Conservation (phyloP, 805 yeast species). For the Priceomyces haplophilus region DNA sequence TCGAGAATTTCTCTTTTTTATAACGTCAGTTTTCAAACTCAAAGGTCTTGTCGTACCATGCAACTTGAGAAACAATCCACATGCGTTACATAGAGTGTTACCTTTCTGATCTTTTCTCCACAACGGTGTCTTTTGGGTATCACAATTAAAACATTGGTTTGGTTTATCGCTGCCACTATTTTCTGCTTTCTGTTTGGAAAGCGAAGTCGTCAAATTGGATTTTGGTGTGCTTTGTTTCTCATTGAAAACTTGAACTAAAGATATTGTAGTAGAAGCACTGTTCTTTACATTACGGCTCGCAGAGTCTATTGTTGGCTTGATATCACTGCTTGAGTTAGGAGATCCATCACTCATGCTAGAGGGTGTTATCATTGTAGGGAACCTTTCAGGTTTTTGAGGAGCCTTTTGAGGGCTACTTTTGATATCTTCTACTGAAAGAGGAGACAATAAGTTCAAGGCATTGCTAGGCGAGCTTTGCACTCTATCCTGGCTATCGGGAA, state of each 20-base stretch:
- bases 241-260: slow-evolving; percentile 14
- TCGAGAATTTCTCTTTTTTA: slow-evolving; percentile 54
- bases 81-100: slow-evolving; percentile 60
- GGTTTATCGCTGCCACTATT: slow-evolving; percentile 8
- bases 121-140: slow-evolving; percentile 57
- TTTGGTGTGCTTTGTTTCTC: slow-evolving; percentile 8
- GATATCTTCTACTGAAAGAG: slow-evolving; percentile 37
- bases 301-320: neutral
- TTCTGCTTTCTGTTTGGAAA: slow-evolving; percentile 13
- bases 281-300: slow-evolving; percentile 13
- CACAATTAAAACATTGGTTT: slow-evolving; percentile 55
- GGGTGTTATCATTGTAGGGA: slow-evolving; percentile 23
- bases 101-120: slow-evolving; percentile 63
- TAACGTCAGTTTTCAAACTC: slow-evolving; percentile 54
- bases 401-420: slow-evolving; percentile 18
- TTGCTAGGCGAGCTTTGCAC: slow-evolving; percentile 8
- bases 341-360: slow-evolving; percentile 25
- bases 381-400: slow-evolving; percentile 2
- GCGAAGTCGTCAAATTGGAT: slow-evolving; percentile 22
- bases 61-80: slow-evolving; percentile 57
- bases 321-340: slow-evolving; percentile 1
- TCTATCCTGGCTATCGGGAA: neutral
- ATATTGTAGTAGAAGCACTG: slow-evolving; percentile 16
- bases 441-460: slow-evolving; percentile 38
- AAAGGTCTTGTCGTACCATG: slow-evolving; percentile 64